Evolutionary conservation across 2,329 filamentous ascomycete species (phyloP).

Genomic region (Cercospora sp.): DNA sequence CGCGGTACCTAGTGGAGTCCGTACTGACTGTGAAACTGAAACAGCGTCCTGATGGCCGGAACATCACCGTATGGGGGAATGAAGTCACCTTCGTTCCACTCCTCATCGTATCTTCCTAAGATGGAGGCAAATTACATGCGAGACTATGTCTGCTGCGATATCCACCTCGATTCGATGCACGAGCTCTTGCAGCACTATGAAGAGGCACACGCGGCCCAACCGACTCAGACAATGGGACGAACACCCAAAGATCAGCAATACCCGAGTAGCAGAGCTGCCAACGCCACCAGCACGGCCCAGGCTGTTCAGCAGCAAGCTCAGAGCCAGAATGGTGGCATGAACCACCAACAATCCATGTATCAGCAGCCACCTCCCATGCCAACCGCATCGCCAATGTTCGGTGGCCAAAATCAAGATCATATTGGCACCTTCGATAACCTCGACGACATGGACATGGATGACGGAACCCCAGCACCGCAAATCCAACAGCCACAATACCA

Average conservation of each 20-base stretch:
- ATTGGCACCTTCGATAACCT: slow-evolving; percentile 56
- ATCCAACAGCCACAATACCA: slow-evolving; percentile 45
- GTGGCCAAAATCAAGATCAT: slow-evolving; percentile 36
- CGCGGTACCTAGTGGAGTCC: neutral
- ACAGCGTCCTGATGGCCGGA: slow-evolving; percentile 89
- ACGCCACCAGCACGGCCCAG: slow-evolving; percentile 39
- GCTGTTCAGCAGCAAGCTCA: slow-evolving; percentile 39
- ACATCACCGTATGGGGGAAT: slow-evolving; percentile 80
- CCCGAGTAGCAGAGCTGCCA: slow-evolving; percentile 37
- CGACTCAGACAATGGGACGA: slow-evolving; percentile 43
- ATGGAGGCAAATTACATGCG: slow-evolving; percentile 92
- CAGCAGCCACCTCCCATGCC: slow-evolving; percentile 20
- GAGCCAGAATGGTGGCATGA: slow-evolving; percentile 27
- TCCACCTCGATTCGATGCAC: slow-evolving; percentile 85
- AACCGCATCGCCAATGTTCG: slow-evolving; percentile 37
- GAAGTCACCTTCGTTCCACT: slow-evolving; percentile 87
- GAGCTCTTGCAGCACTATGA: slow-evolving; percentile 96
- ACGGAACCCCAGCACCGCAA: slow-evolving; percentile 65
- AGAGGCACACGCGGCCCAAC: slow-evolving; percentile 76
- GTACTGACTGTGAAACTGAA: slow-evolving; percentile 24
- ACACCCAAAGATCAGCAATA: slow-evolving; percentile 42
- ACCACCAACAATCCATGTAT: slow-evolving; percentile 25
- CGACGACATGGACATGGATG: slow-evolving; percentile 98
- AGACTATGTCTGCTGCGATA: slow-evolving; percentile 93
- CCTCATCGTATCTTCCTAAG: slow-evolving; percentile 33